phyloP scores from a whole-genome alignment of 208 protist genomes.

The Leptomonas pyrrhocoris region DNA sequence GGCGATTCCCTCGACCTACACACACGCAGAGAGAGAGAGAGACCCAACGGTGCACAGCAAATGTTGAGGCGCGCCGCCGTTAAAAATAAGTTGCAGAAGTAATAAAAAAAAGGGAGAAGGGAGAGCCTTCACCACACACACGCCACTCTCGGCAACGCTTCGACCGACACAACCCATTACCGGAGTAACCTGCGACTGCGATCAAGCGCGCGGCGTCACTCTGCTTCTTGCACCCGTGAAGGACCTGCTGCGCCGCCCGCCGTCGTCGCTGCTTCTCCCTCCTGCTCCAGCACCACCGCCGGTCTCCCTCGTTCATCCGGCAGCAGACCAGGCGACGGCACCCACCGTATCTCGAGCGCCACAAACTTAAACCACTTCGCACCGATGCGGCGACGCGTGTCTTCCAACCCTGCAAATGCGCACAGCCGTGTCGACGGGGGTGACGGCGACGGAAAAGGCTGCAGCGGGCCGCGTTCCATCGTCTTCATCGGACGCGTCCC shows the following conservation, averaged over 20 bases:
- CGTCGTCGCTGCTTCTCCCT: background rate
- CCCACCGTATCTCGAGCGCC: slow-evolving; percentile 22
- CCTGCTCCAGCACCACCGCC: background rate
- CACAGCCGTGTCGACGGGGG: background rate
- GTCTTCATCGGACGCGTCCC: too few species aligned
- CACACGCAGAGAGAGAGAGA: too few species aligned
- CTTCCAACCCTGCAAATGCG: background rate
- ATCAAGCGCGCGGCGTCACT: too few species aligned
- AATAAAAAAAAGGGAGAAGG: background rate
- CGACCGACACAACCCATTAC: too few species aligned
- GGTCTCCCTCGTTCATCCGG: slow-evolving; percentile 17
- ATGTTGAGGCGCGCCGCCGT: too few species aligned
- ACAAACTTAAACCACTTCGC: slow-evolving; percentile 25
- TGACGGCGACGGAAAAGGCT: background rate
- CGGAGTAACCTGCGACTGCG: too few species aligned
- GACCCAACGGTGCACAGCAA: too few species aligned
- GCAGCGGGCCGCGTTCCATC: background rate
- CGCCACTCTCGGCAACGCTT: too few species aligned
- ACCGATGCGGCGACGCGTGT: background rate
- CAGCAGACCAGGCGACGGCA: slow-evolving; percentile 21
- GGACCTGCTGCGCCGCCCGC: too few species aligned
- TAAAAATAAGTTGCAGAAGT: slow-evolving; percentile 11
- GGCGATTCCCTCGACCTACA: too few species aligned
- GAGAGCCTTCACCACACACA: slow-evolving; percentile 5
- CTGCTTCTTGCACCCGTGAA: too few species aligned